Percentiles rank a stretch among this genome's conserved stretches.
Conservation (phyloP, 169 alveolate species). For the Babesia bigemina region DNA sequence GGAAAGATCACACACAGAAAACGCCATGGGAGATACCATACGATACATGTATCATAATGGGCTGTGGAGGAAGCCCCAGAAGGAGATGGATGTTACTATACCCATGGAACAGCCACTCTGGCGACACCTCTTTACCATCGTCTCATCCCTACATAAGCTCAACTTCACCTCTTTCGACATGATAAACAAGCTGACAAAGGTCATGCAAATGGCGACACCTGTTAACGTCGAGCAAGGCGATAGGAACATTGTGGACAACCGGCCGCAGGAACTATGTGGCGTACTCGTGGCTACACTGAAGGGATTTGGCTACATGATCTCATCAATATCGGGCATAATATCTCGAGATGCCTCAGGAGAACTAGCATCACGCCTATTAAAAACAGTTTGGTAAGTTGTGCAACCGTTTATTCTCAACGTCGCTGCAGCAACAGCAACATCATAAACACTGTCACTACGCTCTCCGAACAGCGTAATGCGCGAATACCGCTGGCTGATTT, state of each 20-base stretch:
- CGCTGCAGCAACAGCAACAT: slow-evolving; percentile 12
- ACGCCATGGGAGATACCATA: slow-evolving; percentile 27
- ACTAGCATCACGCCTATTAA: background rate
- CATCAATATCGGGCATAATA: slow-evolving; percentile 1
- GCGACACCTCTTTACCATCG: slow-evolving; percentile 18
- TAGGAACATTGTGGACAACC: background rate
- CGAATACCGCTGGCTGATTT: background rate
- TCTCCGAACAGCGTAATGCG: background rate
- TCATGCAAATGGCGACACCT: background rate
- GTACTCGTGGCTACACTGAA: background rate
- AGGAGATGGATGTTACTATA: background rate
- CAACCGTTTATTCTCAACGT: background rate
- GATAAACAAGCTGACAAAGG: background rate
- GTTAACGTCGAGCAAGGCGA: background rate
- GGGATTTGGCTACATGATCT: slow-evolving; percentile 10
- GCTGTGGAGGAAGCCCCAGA: slow-evolving; percentile 18
- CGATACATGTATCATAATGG: slow-evolving; percentile 30
- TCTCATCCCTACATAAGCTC: slow-evolving; percentile 31
- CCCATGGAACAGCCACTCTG: slow-evolving; percentile 25
- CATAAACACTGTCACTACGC: background rate
- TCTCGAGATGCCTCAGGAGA: slow-evolving; percentile 21
- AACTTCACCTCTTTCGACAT: slow-evolving; percentile 32
- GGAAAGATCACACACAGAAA: slow-evolving; percentile 7
- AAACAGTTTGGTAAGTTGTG: background rate
- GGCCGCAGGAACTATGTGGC: background rate